Percentiles rank a stretch among this genome's conserved stretches.
Conservation (phyloP, 345 rosid genomes). For the Citrus trifoliata region DNA sequence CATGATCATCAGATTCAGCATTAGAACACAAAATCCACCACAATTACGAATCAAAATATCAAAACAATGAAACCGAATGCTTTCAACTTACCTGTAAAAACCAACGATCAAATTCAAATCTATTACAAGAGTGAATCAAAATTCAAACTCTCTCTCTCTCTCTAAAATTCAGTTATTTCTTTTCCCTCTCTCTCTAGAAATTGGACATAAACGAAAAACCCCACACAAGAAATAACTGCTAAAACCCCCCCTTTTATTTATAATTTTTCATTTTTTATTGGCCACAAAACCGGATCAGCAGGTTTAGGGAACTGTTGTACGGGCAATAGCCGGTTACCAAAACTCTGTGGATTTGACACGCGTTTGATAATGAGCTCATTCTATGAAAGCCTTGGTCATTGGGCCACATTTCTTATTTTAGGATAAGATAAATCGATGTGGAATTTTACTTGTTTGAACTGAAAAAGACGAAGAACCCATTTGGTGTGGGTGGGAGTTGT, state of each 20-base stretch:
- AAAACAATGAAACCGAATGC: neutral
- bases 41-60: slow-evolving; percentile 4
- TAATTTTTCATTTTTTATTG: neutral
- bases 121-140: neutral
- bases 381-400: slow-evolving; percentile 18
- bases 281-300: slow-evolving; percentile 43
- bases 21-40: slow-evolving; percentile 11
- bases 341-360: slow-evolving; percentile 43
- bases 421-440: slow-evolving; percentile 8
- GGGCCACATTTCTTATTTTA: slow-evolving; percentile 14
- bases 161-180: neutral
- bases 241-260: slow-evolving; percentile 48
- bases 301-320: slow-evolving; percentile 22
- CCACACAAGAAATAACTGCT: slow-evolving; percentile 19
- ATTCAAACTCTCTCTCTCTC: neutral
- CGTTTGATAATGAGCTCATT: slow-evolving; percentile 22
- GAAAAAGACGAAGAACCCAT: slow-evolving; percentile 11
- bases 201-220: neutral
- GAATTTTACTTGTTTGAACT: neutral
- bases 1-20: slow-evolving; percentile 16
- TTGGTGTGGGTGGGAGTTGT: slow-evolving; percentile 16
- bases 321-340: slow-evolving; percentile 35
- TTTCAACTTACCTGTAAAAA: slow-evolving; percentile 23
- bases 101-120: slow-evolving; percentile 15
- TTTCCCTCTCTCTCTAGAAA: neutral